Conservation (phyloP, 2,329 filamentous ascomycete species). For the Aspergillus sp. region DNA sequence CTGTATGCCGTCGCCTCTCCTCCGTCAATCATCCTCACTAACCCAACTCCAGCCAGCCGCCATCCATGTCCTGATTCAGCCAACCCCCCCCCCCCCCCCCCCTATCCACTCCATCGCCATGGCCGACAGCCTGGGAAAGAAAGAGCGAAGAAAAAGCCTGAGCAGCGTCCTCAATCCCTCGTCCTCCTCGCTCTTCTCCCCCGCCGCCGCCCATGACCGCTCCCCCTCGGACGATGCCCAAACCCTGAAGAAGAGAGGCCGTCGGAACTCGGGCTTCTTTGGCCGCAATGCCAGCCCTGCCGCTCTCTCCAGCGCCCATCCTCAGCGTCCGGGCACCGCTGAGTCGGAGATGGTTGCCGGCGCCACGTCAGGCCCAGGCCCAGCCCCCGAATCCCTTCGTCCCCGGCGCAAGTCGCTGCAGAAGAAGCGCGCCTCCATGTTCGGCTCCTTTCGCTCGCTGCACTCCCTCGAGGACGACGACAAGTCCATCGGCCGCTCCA, state of each 20-base stretch:
- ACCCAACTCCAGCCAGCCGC: no score
- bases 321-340: constrained; percentile 18
- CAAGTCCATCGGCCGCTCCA: constrained; percentile 42
- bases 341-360: constrained; percentile 17
- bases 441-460: constrained; percentile 49
- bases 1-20: no score
- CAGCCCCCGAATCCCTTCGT: constrained; percentile 20
- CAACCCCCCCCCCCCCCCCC: no score
- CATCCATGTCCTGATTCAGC: no score
- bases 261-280: constrained; percentile 33
- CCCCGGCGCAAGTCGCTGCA: constrained; percentile 36
- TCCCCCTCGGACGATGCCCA: constrained; percentile 30
- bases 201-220: constrained; percentile 21
- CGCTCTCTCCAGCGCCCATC: constrained; percentile 9
- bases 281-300: constrained; percentile 20
- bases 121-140: constrained; percentile 23
- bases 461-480: constrained; percentile 46
- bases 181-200: constrained; percentile 13
- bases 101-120: constrained; percentile 12
- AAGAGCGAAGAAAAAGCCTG: constrained; percentile 28
- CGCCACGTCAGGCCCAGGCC: constrained; percentile 14
- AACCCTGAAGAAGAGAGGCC: constrained; percentile 24
- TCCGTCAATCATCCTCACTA: no score
- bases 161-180: constrained; percentile 24
- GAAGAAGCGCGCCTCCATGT: constrained; percentile 46